phyloP scores from a whole-genome alignment of 345 rosid genomes.

The Linum tenue region DNA sequence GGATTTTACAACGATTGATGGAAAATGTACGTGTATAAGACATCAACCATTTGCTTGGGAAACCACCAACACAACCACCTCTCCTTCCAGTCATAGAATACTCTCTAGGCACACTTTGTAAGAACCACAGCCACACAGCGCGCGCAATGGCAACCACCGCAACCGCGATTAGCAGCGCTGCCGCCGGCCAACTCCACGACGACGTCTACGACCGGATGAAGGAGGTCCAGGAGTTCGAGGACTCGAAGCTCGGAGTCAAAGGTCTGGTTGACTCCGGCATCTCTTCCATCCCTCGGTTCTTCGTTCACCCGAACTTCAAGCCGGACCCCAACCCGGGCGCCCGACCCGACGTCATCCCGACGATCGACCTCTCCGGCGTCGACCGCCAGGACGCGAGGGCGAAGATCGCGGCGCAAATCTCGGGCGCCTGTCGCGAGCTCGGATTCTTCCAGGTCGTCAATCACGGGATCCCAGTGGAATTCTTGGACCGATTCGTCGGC shows the following conservation, averaged over 20 bases:
- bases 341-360: slow-evolving; percentile 19
- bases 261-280: neutral
- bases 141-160: neutral
- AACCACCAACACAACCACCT: no score
- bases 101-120: neutral
- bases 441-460: slow-evolving; percentile 49
- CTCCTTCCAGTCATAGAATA: no score
- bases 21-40: no score
- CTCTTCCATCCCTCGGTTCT: neutral
- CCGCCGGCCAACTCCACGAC: neutral
- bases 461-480: slow-evolving; percentile 35
- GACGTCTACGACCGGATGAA: neutral
- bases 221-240: neutral
- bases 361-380: slow-evolving; percentile 31
- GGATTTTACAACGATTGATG: no score
- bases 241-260: neutral
- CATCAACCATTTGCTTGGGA: no score
- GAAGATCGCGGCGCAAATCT: slow-evolving; percentile 24
- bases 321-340: neutral
- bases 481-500: slow-evolving; percentile 22
- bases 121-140: neutral
- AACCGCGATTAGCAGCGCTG: neutral
- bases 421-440: slow-evolving; percentile 24
- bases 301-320: neutral
- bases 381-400: slow-evolving; percentile 3